Evolutionary conservation across 805 yeast species (phyloP).

Genomic region (Candida khao-thaluensis): DNA sequence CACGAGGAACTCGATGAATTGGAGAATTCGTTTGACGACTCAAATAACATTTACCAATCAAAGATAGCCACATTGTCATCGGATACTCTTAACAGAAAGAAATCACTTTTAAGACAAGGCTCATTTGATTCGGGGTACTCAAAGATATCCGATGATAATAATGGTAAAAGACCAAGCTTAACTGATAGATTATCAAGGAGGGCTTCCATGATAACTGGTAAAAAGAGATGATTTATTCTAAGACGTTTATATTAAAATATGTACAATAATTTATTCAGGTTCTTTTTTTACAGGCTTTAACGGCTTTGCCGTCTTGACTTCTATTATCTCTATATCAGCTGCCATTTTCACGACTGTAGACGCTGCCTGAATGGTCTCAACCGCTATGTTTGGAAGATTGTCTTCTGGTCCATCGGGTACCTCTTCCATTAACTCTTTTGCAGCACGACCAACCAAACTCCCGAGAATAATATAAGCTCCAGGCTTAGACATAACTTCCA

Average conservation of each 20-base stretch:
- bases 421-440: constrained; percentile 42
- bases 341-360: constrained; percentile 59
- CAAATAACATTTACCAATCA: constrained; percentile 10
- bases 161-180: constrained; percentile 24
- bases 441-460: constrained; percentile 52
- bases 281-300: constrained; percentile 13
- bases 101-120: constrained; percentile 17
- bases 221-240: constrained; percentile 8
- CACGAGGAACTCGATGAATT: neutral
- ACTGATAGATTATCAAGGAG: constrained; percentile 33
- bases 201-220: constrained; percentile 28
- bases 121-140: constrained; percentile 24
- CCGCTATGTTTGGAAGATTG: constrained; percentile 63
- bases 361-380: constrained; percentile 68
- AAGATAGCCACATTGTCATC: constrained; percentile 12
- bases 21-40: constrained; percentile 4
- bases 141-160: constrained; percentile 12
- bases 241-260: neutral
- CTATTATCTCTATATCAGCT: constrained; percentile 48
- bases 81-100: constrained; percentile 14
- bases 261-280: constrained; percentile 1
- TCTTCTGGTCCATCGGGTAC: constrained; percentile 73
- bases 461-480: constrained; percentile 75
- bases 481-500: constrained; percentile 80
- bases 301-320: constrained; percentile 17